Percentiles rank a stretch among this genome's conserved stretches.
Conservation (phyloP, 2,329 filamentous ascomycete genomes). For the Diaporthe batatas region DNA sequence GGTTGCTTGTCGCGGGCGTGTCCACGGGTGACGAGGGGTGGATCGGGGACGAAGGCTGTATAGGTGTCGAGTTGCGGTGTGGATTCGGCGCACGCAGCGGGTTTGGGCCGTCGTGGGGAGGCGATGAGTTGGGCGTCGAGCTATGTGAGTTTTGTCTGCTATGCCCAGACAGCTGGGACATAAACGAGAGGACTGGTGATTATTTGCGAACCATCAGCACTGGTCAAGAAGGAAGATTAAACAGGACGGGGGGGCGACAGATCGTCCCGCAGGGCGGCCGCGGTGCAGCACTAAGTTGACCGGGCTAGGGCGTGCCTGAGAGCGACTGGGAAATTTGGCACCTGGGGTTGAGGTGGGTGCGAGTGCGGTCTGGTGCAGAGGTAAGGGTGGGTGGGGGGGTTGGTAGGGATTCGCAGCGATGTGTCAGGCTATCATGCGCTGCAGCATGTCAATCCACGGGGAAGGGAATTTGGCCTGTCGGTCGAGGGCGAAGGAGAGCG, state of each 20-base stretch:
- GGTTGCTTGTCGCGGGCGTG: constrained; percentile 58
- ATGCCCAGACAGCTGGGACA: constrained; percentile 79
- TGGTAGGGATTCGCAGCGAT: constrained; percentile 26
- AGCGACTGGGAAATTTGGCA: constrained; percentile 36
- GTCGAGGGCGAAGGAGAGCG: constrained; percentile 27
- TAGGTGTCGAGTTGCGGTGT: constrained; percentile 46
- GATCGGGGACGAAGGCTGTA: constrained; percentile 47
- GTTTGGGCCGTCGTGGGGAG: constrained; percentile 52
- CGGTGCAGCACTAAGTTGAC: constrained; percentile 37
- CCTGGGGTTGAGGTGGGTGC: constrained; percentile 26
- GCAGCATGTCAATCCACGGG: constrained; percentile 17
- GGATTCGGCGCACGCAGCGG: constrained; percentile 36
- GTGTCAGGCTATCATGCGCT: constrained; percentile 38
- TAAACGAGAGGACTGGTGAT: constrained; percentile 83
- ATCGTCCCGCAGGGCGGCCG: constrained; percentile 27
- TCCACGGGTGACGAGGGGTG: constrained; percentile 57
- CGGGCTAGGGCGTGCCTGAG: constrained; percentile 15
- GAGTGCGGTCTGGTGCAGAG: constrained; percentile 13
- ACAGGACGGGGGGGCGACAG: constrained; percentile 31
- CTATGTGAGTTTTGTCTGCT: constrained; percentile 54
- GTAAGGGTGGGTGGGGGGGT: constrained; percentile 1
- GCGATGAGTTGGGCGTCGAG: constrained; percentile 60
- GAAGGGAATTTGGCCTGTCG: constrained; percentile 36
- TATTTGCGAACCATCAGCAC: constrained; percentile 40
- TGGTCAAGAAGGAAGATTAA: constrained; percentile 36